phyloP scores from a whole-genome alignment of 1,284 basidiomycete genomes.

The Cystobasidiaceae sp. region DNA sequence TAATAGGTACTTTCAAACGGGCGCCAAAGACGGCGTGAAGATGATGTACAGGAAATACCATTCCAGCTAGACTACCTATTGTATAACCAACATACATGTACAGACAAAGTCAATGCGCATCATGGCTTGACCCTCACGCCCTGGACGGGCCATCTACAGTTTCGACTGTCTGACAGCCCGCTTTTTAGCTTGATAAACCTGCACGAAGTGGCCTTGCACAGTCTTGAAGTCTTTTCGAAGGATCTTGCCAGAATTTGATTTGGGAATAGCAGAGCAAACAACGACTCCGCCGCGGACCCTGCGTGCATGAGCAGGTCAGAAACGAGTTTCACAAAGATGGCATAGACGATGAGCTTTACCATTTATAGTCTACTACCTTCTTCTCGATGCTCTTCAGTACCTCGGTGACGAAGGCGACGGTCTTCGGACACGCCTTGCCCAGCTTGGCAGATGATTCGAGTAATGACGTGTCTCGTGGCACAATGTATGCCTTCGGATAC shows the following conservation, averaged over 20 bases:
- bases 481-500: constrained; percentile 39
- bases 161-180: constrained; percentile 13
- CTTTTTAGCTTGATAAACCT: constrained; percentile 24
- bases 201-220: constrained; percentile 10
- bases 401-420: neutral
- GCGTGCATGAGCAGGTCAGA: neutral
- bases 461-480: constrained; percentile 31
- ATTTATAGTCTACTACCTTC: constrained; percentile 26
- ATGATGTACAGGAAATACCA: too few relatives aligned
- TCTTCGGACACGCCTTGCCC: constrained; percentile 6
- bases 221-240: constrained; percentile 26
- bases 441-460: neutral
- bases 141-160: neutral
- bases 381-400: constrained; percentile 13
- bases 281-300: constrained; percentile 20
- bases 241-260: constrained; percentile 28
- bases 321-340: neutral
- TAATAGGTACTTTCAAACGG: constrained; percentile 1
- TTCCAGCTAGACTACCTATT: too few relatives aligned
- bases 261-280: constrained; percentile 13
- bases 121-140: too few relatives aligned
- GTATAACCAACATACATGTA: too few relatives aligned
- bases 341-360: neutral
- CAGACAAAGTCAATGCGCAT: too few relatives aligned
- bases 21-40: constrained; percentile 1